phyloP scores from a whole-genome alignment of 2,329 filamentous ascomycete genomes.

The Orbilia brochopaga region DNA sequence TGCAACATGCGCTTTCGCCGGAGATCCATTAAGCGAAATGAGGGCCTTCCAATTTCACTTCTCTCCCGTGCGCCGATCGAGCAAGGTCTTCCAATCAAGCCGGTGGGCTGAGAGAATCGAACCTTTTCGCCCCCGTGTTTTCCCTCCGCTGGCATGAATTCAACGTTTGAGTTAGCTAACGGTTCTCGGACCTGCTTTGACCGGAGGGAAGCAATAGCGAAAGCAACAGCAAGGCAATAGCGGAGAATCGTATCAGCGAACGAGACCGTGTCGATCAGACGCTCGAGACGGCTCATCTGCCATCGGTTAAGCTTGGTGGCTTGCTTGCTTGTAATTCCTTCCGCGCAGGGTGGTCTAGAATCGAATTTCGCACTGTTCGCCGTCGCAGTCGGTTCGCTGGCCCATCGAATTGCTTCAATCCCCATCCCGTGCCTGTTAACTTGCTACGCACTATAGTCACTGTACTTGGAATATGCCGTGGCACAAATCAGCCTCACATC shows the following conservation, averaged over 20 bases:
- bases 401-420: background rate
- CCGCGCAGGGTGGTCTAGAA: slow-evolving; percentile 1
- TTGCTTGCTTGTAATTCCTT: background rate
- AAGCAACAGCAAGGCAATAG: background rate
- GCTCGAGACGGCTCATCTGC: slow-evolving; percentile 2
- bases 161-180: background rate
- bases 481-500: too few species aligned
- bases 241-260: background rate
- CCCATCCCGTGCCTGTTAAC: too few species aligned
- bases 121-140: background rate
- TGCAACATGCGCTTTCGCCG: slow-evolving; percentile 5
- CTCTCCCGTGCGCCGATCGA: background rate
- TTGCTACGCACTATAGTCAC: too few species aligned
- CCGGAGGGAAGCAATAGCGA: too few species aligned
- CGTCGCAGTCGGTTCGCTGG: background rate
- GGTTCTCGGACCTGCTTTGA: too few species aligned
- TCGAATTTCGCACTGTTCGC: too few species aligned
- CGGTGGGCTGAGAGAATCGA: background rate
- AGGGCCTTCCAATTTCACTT: slow-evolving; percentile 4
- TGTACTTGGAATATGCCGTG: too few species aligned
- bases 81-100: slow-evolving; percentile 1
- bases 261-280: background rate
- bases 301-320: background rate
- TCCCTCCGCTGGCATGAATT: background rate
- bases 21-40: slow-evolving; percentile 11